A percentile compares a stretch with the other conserved stretches of the same genome.
These are phyloP conservation scores for Sarocladium strictum DNA, from an alignment of 2,329 filamentous ascomycete species.

Conservation along the genomic window DNA sequence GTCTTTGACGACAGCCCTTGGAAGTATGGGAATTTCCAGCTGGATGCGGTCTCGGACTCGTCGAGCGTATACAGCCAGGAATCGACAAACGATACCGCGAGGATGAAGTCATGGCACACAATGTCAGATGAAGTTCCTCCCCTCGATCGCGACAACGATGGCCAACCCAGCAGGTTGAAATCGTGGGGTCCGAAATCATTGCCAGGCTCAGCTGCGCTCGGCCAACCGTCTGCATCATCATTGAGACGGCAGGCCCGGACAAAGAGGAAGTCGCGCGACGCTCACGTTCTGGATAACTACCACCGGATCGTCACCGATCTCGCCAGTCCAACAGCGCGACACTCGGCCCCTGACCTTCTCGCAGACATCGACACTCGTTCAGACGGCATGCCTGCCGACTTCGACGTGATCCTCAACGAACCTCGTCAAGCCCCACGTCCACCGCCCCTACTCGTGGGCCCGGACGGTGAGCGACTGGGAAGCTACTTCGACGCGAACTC, in stretches of 20 bases:
- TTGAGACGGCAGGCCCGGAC: neutral
- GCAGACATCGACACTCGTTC: neutral
- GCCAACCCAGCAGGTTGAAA: conserved; percentile 14
- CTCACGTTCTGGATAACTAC: neutral
- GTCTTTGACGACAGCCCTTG: conserved; percentile 15
- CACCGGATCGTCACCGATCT: conserved; percentile 9
- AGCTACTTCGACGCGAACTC: conserved; percentile 7
- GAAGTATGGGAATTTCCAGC: neutral
- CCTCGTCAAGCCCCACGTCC: conserved; percentile 1
- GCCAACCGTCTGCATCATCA: neutral
- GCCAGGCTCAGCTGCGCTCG: neutral
- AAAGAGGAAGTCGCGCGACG: neutral
- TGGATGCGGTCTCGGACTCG: neutral
- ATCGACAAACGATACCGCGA: neutral
- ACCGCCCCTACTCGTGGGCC: neutral
- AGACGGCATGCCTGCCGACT: neutral
- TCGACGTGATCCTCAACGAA: neutral
- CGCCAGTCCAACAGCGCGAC: neutral
- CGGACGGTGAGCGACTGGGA: neutral
- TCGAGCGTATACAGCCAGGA: conserved; percentile 4
- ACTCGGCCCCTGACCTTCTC: neutral
- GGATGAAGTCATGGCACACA: conserved; percentile 1
- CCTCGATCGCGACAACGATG: neutral
- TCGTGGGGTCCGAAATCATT: conserved; percentile 18
- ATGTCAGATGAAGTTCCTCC: neutral